Evolutionary conservation across 1,284 basidiomycete species (phyloP).

Genomic region (Cystobasidium slooffiae): DNA sequence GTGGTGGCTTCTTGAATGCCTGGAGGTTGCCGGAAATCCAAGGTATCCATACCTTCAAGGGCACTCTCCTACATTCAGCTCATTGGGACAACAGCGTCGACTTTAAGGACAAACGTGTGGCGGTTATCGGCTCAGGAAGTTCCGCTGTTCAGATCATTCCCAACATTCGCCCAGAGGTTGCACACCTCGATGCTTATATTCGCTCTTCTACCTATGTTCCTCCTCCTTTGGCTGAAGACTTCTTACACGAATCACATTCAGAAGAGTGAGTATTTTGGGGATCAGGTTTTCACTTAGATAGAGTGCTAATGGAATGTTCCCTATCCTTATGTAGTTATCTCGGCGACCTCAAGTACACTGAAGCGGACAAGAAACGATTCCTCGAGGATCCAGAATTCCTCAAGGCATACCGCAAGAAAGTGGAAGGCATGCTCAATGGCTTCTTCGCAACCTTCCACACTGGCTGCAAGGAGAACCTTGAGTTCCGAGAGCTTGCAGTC

Average conservation of each 20-base stretch:
- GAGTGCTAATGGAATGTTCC: not conserved
- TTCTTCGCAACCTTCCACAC: conserved; percentile 51
- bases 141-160: conserved; percentile 61
- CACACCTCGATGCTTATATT: conserved; percentile 52
- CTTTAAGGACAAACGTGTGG: conserved; percentile 64
- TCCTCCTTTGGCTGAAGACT: conserved; percentile 48
- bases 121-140: conserved; percentile 69
- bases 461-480: conserved; percentile 39
- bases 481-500: conserved; percentile 45
- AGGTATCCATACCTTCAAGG: conserved; percentile 63
- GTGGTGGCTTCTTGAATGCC: conserved; percentile 50
- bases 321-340: conserved; percentile 1
- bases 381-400: conserved; percentile 48
- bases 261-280: conserved; percentile 38
- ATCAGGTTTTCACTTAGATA: not conserved
- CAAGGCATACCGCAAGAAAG: conserved; percentile 51
- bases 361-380: conserved; percentile 36
- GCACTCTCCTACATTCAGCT: conserved; percentile 64
- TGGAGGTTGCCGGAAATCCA: conserved; percentile 59
- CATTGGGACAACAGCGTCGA: conserved; percentile 65
- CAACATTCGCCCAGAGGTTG: conserved; percentile 50
- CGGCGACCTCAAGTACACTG: conserved; percentile 42
- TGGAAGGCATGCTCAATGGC: conserved; percentile 52
- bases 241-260: conserved; percentile 45
- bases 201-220: conserved; percentile 53